phyloP scores from a whole-genome alignment of 768 basidiomycete species.

The Calocera cornea region DNA sequence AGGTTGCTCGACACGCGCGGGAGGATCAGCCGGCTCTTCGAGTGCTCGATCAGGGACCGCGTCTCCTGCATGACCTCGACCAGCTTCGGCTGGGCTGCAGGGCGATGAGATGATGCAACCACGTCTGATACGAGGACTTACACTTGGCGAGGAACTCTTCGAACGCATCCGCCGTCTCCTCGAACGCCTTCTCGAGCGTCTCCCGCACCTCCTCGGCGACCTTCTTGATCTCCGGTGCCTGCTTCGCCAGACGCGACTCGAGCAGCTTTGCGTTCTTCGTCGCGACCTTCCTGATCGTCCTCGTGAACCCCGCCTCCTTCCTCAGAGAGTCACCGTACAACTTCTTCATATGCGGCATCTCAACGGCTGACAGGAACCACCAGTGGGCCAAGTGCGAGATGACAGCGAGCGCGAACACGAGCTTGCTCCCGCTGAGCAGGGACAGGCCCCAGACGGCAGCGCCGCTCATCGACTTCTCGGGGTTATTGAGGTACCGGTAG shows the following conservation, averaged over 20 bases:
- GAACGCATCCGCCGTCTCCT: slow-evolving; percentile 81
- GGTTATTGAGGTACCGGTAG: slow-evolving; percentile 88
- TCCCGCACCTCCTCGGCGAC: slow-evolving; percentile 86
- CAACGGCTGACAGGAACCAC: slow-evolving; percentile 91
- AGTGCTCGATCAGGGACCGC: slow-evolving; percentile 79
- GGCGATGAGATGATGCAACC: not conserved
- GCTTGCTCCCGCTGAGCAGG: slow-evolving; percentile 80
- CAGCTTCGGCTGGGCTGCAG: slow-evolving; percentile 67
- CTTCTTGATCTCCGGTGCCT: slow-evolving; percentile 68
- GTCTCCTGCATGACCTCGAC: slow-evolving; percentile 89
- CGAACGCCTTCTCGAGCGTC: slow-evolving; percentile 89
- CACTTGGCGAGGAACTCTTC: slow-evolving; percentile 90
- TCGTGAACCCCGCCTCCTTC: slow-evolving; percentile 93
- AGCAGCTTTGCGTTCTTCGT: slow-evolving; percentile 64
- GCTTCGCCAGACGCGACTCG: slow-evolving; percentile 58
- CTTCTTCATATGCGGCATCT: slow-evolving; percentile 98
- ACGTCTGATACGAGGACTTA: slow-evolving; percentile 29
- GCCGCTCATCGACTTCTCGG: slow-evolving; percentile 81
- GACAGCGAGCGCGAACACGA: slow-evolving; percentile 75
- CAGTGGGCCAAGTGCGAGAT: slow-evolving; percentile 77
- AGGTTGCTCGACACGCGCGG: slow-evolving; percentile 81
- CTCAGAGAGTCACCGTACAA: slow-evolving; percentile 87
- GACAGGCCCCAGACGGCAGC: slow-evolving; percentile 90
- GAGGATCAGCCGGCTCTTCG: slow-evolving; percentile 79
- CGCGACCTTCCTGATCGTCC: slow-evolving; percentile 92